Base-by-base conservation (phyloP, 768 basidiomycete genomes). In the Dendrothele bispora region DNA sequence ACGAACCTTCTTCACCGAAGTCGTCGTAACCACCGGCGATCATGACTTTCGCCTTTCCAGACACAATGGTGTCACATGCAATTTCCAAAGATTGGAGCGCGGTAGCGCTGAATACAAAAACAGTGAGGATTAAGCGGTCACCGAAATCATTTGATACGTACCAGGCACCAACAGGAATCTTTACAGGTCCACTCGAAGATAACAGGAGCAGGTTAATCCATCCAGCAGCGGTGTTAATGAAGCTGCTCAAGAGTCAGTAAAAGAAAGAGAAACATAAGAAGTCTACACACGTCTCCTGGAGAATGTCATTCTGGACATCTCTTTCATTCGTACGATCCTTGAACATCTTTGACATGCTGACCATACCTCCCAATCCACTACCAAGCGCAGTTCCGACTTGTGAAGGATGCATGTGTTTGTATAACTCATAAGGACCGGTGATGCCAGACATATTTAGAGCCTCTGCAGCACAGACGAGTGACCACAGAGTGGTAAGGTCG, bases 141-240 rank as follows among this genome's bases (percentile, higher is more conserved):
- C n/a, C n/a, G n/a, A n/a, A n/a, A n/a, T n/a, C n/a, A n/a, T n/a
- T 39, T 28, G 29, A 44, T 2, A 65, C 83, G 60, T 63, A 92
- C 91, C 97, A 99, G 50, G 97, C 97, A 49, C 97, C 97, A 50
- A 99, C 97, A 43, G 97, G 97, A 59, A 98, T 97, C 75, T 99
- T 99, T 66, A 99, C 89, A 3, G 97, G 97, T 37, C 97, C 97
- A 57, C 90, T 91, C 2, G 97, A 95, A 0, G 97, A 99, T 68
- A 99, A 71, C 3, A 99, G 78, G 14, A 99, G 75, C 26, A 99
- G 67, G 66, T 99, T 98, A 61, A 98, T 79, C 97, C 97, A 99
- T 38, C 95, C 95, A 49, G 95, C 95, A 35, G 94, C 94, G 3
- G 94, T 98, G 70, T 98, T 99, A 75, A 99, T 99, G 79, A 98